phyloP scores from a whole-genome alignment of 2,329 filamentous ascomycete species.

The Madurella mycetomatis region DNA sequence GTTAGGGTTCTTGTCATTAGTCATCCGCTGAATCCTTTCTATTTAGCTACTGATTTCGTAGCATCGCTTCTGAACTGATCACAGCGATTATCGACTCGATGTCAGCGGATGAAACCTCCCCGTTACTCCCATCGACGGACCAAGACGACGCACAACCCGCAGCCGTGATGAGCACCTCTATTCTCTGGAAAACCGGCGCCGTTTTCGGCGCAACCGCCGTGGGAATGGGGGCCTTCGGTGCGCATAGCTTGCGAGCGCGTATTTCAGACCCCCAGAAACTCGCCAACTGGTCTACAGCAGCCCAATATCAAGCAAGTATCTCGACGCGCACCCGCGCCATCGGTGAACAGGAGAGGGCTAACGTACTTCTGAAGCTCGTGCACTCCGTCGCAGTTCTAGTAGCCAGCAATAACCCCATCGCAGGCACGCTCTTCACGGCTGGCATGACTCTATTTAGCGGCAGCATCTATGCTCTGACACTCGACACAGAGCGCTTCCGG shows the following conservation, averaged over 20 bases:
- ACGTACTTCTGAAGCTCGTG: slow-evolving; percentile 45
- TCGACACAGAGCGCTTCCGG: slow-evolving; percentile 59
- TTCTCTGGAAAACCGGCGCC: slow-evolving; percentile 59
- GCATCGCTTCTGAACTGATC: no score
- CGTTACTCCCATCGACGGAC: background rate
- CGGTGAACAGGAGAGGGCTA: background rate
- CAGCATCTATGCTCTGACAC: slow-evolving; percentile 58
- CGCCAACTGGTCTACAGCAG: slow-evolving; percentile 59
- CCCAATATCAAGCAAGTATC: slow-evolving; percentile 58
- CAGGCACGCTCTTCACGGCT: slow-evolving; percentile 55
- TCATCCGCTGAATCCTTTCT: no score
- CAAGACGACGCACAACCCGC: background rate
- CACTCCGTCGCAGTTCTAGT: slow-evolving; percentile 59
- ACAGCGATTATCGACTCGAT: background rate
- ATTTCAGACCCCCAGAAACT: slow-evolving; percentile 56
- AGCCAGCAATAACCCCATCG: slow-evolving; percentile 52
- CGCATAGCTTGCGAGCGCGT: slow-evolving; percentile 60
- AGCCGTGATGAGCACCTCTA: slow-evolving; percentile 26
- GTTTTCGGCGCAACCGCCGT: slow-evolving; percentile 60
- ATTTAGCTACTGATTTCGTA: no score
- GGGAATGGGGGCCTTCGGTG: slow-evolving; percentile 61
- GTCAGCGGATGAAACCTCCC: background rate
- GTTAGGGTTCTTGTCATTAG: no score
- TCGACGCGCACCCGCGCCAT: background rate
- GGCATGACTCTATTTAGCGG: slow-evolving; percentile 66